Percentiles rank a stretch among this genome's conserved stretches.
phyloP scores from a whole-genome alignment of 176 grass and related monocot genomes.

The Oryza meridionalis region DNA sequence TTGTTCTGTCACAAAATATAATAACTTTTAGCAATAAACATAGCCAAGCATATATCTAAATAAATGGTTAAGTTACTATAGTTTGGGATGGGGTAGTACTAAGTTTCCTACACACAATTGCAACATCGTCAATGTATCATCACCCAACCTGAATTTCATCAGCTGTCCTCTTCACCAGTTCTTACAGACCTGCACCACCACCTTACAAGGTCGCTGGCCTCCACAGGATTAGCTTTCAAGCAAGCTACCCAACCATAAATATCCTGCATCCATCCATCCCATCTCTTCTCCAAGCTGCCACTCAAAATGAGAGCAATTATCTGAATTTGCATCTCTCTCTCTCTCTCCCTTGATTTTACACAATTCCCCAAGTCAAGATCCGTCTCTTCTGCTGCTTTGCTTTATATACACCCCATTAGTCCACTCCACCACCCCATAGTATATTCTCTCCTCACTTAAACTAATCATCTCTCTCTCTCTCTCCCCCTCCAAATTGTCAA shows the following conservation, averaged over 20 bases:
- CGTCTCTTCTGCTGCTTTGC: conserved; percentile 29
- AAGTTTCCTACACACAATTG: neutral
- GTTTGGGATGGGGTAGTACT: no score
- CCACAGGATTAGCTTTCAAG: conserved; percentile 32
- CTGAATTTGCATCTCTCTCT: neutral
- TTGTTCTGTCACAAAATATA: no score
- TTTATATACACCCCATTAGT: conserved; percentile 7
- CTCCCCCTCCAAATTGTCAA: neutral
- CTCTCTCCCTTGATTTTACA: neutral
- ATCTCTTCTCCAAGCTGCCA: conserved; percentile 14
- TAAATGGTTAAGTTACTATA: no score
- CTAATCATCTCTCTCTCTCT: neutral
- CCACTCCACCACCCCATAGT: conserved; percentile 12
- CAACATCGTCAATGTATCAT: neutral
- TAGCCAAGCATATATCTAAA: no score
- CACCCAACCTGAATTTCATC: neutral
- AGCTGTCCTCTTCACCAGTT: neutral
- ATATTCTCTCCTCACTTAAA: conserved; percentile 6
- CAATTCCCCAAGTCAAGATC: conserved; percentile 30
- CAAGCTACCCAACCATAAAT: conserved; percentile 9
- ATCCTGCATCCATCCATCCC: neutral
- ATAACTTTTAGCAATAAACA: no score
- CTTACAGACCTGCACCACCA: conserved; percentile 17
- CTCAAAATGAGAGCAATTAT: conserved; percentile 27
- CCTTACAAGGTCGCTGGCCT: neutral